A percentile compares a stretch with the other conserved stretches of the same genome.
Evolutionary conservation across 2,329 filamentous ascomycete species (phyloP).

Genomic region (Venturia asperata): DNA sequence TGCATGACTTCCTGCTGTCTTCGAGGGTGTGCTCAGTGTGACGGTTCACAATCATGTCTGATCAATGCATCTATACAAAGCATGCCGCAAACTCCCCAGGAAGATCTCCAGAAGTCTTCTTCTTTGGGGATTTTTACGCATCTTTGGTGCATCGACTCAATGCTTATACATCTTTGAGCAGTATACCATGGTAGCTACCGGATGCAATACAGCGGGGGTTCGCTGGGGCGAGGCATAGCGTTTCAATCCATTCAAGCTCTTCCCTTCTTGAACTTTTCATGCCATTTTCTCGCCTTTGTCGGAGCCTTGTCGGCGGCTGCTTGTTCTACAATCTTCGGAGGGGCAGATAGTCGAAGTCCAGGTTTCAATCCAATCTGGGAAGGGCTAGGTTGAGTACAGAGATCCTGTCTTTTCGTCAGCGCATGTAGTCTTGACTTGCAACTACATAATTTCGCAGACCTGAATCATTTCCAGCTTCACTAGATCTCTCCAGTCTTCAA

Average conservation of each 20-base stretch:
- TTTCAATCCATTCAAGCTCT: not conserved
- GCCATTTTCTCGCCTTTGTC: constrained; percentile 20
- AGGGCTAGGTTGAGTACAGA: constrained; percentile 4
- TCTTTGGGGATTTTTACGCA: no score
- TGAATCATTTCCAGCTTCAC: constrained; percentile 18
- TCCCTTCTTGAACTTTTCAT: constrained; percentile 20
- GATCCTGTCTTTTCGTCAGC: not conserved
- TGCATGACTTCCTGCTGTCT: no score
- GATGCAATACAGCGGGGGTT: no score
- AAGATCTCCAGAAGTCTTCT: no score
- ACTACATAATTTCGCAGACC: not conserved
- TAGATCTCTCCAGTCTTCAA: constrained; percentile 37
- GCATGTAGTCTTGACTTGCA: not conserved
- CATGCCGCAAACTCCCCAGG: no score
- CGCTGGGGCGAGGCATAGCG: no score
- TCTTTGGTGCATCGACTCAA: no score
- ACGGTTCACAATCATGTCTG: no score
- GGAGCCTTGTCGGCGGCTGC: not conserved
- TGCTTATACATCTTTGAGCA: no score
- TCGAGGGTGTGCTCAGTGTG: no score
- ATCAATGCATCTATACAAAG: no score
- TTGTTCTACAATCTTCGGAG: constrained; percentile 1
- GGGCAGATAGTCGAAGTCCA: constrained; percentile 6
- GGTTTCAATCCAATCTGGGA: constrained; percentile 18
- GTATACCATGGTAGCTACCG: no score